Percentiles rank a stretch among this genome's conserved stretches.
These are phyloP conservation scores for Scutellospora calospora DNA, from an alignment of 371 early-diverging fungal species.

Conservation along the genomic window DNA sequence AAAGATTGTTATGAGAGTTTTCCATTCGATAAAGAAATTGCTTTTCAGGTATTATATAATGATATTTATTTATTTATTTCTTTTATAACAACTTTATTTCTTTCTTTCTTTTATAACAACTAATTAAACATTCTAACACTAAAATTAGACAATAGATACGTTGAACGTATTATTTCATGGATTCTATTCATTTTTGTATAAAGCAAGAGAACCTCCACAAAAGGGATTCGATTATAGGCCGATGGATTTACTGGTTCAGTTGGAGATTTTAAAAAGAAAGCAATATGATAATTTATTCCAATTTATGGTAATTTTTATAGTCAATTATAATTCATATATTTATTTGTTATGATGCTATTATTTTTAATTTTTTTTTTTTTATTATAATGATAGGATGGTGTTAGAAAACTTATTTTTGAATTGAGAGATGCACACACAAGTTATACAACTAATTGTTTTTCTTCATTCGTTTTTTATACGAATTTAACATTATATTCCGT, in stretches of 20 bases:
- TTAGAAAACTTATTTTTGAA: not conserved
- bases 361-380: too few species aligned
- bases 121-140: too few species aligned
- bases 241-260: not conserved
- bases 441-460: not conserved
- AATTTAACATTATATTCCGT: not conserved
- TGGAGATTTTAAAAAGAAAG: not conserved
- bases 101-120: not conserved
- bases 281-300: not conserved
- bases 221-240: not conserved
- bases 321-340: too few species aligned
- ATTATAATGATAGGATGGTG: not conserved
- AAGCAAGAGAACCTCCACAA: not conserved
- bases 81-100: not conserved
- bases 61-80: too few species aligned
- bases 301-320: slow-evolving; percentile 11
- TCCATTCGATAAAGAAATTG: not conserved
- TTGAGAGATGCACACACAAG: not conserved
- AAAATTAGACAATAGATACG: slow-evolving; percentile 2
- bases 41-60: too few species aligned
- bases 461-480: not conserved
- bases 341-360: too few species aligned
- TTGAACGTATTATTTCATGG: not conserved
- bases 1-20: not conserved
- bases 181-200: not conserved